Evolutionary conservation across 306 rosid species (phyloP).

Genomic region (Prunus fruticosa): DNA sequence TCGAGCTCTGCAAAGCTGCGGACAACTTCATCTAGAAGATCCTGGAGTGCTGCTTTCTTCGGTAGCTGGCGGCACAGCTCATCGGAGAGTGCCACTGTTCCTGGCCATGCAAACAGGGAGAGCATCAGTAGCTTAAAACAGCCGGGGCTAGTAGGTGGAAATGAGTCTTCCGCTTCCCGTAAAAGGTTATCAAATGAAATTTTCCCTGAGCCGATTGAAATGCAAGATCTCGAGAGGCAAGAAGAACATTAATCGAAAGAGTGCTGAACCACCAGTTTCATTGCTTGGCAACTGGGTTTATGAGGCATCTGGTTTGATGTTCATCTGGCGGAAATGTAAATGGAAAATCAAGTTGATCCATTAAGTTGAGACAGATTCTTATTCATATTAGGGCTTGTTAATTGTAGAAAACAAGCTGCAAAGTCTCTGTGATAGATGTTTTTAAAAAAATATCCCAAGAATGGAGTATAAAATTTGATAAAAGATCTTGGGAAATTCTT

Average conservation of each 20-base stretch:
- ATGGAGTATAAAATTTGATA: background rate
- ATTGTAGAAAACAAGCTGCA: constrained; percentile 1
- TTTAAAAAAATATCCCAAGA: background rate
- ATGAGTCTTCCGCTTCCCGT: constrained; percentile 68
- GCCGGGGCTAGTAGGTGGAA: constrained; percentile 57
- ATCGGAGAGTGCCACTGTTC: constrained; percentile 53
- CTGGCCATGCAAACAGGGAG: constrained; percentile 45
- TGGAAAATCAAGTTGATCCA: background rate
- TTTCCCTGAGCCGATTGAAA: constrained; percentile 84
- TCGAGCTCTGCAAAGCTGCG: constrained; percentile 73
- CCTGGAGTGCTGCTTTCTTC: constrained; percentile 80
- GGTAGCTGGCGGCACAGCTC: constrained; percentile 95
- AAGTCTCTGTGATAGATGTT: constrained; percentile 10
- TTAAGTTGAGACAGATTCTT: constrained; percentile 8
- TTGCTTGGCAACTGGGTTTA: background rate
- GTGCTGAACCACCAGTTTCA: background rate
- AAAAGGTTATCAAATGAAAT: constrained; percentile 82
- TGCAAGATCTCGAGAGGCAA: constrained; percentile 52
- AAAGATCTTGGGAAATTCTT: background rate
- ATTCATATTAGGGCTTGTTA: constrained; percentile 3
- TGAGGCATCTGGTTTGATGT: background rate
- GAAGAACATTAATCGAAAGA: constrained; percentile 30
- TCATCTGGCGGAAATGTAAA: background rate
- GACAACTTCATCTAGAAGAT: constrained; percentile 73
- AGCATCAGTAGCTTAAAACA: constrained; percentile 45